A percentile compares a stretch with the other conserved stretches of the same genome.
Conservation (phyloP, 2,329 filamentous ascomycete species). For the Dothidotthia symphoricarpi region DNA sequence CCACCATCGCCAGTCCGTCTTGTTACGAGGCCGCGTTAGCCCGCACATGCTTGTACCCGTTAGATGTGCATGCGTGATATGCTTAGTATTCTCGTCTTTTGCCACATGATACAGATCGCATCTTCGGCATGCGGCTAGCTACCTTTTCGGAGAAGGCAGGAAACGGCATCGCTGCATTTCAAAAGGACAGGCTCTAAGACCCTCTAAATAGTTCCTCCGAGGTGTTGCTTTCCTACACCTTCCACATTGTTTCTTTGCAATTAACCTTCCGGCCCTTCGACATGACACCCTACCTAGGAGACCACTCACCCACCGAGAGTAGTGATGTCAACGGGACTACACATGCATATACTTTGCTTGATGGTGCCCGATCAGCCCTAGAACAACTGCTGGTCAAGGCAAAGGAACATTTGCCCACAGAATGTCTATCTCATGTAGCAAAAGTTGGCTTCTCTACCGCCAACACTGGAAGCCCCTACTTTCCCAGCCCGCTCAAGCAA, state of each 20-base stretch:
- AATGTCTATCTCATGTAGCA: conserved; percentile 32
- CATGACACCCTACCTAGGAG: conserved; percentile 33
- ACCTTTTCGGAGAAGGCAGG: conserved; percentile 1
- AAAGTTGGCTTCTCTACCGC: conserved; percentile 36
- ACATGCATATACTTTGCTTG: conserved; percentile 29
- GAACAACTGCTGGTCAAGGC: conserved; percentile 33
- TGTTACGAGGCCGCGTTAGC: not conserved
- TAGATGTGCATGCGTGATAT: conserved; percentile 9
- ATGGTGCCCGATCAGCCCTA: conserved; percentile 36
- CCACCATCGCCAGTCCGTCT: no score
- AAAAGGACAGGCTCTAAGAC: conserved; percentile 7
- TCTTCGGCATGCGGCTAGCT: conserved; percentile 21
- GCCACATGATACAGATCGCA: conserved; percentile 11
- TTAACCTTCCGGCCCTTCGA: conserved; percentile 1
- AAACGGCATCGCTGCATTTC: conserved; percentile 11
- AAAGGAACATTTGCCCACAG: conserved; percentile 36
- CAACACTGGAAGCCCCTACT: conserved; percentile 43
- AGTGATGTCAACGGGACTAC: conserved; percentile 10
- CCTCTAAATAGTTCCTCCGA: conserved; percentile 2
- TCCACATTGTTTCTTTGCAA: conserved; percentile 1
- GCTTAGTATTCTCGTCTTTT: conserved; percentile 13
- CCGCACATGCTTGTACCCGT: conserved; percentile 6
- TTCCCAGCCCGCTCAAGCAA: conserved; percentile 51
- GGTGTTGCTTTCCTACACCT: conserved; percentile 1
- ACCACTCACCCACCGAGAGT: conserved; percentile 8